These are phyloP conservation scores for Eucalyptus guilfoylei DNA, from an alignment of 345 rosid genomes.

Conservation along the genomic window DNA sequence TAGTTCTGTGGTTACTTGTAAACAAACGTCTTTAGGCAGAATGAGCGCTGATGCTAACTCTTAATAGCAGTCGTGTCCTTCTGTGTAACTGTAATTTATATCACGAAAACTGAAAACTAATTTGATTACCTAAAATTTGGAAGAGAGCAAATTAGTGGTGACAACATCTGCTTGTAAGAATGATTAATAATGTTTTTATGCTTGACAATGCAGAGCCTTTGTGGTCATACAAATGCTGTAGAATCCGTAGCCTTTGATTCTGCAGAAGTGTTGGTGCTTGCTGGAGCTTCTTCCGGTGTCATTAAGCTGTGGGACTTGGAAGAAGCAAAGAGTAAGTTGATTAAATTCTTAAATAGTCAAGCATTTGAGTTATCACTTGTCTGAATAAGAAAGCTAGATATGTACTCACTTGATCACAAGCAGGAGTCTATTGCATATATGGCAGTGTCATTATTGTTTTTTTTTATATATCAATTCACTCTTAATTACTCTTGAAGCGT, in stretches of 20 bases:
- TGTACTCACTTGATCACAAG: background rate
- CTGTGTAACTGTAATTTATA: background rate
- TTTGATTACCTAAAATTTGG: background rate
- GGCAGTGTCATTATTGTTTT: background rate
- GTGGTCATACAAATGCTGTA: constrained; percentile 63
- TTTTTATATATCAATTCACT: background rate
- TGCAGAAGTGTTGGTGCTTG: constrained; percentile 56
- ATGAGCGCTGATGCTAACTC: background rate
- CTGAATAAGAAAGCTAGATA: background rate
- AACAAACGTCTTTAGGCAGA: background rate
- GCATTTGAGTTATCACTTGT: background rate
- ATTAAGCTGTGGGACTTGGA: constrained; percentile 80
- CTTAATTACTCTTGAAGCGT: constrained; percentile 72
- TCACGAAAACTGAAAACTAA: background rate
- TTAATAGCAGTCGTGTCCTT: background rate
- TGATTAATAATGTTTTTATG: background rate
- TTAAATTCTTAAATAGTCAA: background rate
- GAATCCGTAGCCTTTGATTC: constrained; percentile 56
- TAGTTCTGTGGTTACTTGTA: background rate
- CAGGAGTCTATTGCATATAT: background rate
- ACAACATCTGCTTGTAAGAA: background rate
- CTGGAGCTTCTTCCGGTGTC: constrained; percentile 63
- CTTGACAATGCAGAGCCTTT: constrained; percentile 37
- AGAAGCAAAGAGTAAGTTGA: constrained; percentile 61
- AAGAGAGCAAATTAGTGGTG: background rate